Percentiles rank a stretch among this genome's conserved stretches.
phyloP scores from a whole-genome alignment of 2,329 filamentous ascomycete genomes.

The Emergomyces orientalis region DNA sequence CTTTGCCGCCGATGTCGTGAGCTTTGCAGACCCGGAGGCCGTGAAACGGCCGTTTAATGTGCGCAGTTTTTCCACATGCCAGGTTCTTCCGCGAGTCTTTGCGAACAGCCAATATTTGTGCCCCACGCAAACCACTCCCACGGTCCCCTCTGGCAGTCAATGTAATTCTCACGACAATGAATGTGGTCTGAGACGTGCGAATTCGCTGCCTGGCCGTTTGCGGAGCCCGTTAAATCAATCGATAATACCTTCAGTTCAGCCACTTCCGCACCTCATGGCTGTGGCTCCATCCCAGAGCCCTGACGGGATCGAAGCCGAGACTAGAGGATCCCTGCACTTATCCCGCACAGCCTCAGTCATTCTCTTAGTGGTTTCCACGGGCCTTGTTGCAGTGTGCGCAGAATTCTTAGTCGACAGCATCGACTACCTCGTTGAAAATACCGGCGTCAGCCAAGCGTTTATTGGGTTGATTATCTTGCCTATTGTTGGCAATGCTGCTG shows the following conservation, averaged over 20 bases:
- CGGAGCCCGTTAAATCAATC: conserved; percentile 29
- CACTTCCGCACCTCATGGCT: conserved; percentile 18
- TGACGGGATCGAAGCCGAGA: conserved; percentile 34
- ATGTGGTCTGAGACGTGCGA: conserved; percentile 61
- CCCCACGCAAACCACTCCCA: conserved; percentile 14
- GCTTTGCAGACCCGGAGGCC: conserved; percentile 21
- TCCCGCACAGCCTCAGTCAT: conserved; percentile 44
- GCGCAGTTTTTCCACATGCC: conserved; percentile 53
- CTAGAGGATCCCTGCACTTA: conserved; percentile 22
- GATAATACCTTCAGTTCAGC: conserved; percentile 18
- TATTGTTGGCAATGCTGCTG: conserved; percentile 64
- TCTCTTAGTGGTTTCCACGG: conserved; percentile 56
- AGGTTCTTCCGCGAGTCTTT: conserved; percentile 55
- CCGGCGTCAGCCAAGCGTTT: conserved; percentile 53
- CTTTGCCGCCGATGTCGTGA: conserved; percentile 41
- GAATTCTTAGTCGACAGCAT: conserved; percentile 63
- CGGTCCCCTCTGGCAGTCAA: conserved; percentile 9
- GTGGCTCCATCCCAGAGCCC: conserved; percentile 7
- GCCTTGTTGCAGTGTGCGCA: conserved; percentile 57
- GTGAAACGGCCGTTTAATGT: conserved; percentile 46
- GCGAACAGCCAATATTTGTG: conserved; percentile 62
- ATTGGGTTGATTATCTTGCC: conserved; percentile 64
- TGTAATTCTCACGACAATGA: conserved; percentile 34
- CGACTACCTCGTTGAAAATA: conserved; percentile 51
- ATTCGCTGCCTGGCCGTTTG: conserved; percentile 62